phyloP scores from a whole-genome alignment of 352 stramenopile species.

The Pythium myriotylum region DNA sequence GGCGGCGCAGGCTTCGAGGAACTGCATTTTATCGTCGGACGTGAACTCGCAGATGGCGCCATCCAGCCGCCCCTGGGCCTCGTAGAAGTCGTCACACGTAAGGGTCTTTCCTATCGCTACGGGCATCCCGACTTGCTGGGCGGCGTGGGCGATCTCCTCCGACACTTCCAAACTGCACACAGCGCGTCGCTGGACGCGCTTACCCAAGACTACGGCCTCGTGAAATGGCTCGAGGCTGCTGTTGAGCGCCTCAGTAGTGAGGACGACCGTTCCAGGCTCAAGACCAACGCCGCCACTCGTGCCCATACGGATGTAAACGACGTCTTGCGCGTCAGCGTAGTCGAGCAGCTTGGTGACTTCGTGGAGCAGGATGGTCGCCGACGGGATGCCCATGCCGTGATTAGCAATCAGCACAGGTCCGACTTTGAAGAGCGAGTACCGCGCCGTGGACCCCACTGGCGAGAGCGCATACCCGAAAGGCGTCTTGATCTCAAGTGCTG shows the following conservation, averaged over 20 bases:
- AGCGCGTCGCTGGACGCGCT: slow-evolving; percentile 50
- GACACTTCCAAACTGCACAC: slow-evolving; percentile 59
- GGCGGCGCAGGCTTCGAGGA: slow-evolving; percentile 54
- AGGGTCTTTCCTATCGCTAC: slow-evolving; percentile 81
- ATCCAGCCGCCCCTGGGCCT: slow-evolving; percentile 81
- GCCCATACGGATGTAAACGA: slow-evolving; percentile 80
- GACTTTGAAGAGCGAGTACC: slow-evolving; percentile 84
- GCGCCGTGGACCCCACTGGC: slow-evolving; percentile 68
- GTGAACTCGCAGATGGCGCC: slow-evolving; percentile 83
- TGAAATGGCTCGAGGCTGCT: slow-evolving; percentile 72
- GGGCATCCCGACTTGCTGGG: slow-evolving; percentile 53
- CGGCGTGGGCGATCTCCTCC: slow-evolving; percentile 51
- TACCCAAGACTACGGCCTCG: slow-evolving; percentile 64
- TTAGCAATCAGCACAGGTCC: slow-evolving; percentile 77
- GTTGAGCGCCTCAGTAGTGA: slow-evolving; percentile 85
- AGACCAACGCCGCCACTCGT: slow-evolving; percentile 80
- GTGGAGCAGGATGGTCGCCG: slow-evolving; percentile 80
- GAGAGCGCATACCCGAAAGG: slow-evolving; percentile 66
- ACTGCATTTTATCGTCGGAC: slow-evolving; percentile 75
- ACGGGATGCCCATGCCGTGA: slow-evolving; percentile 83
- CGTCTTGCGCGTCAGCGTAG: slow-evolving; percentile 58
- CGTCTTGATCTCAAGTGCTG: slow-evolving; percentile 53
- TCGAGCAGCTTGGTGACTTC: slow-evolving; percentile 85
- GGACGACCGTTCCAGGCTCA: slow-evolving; percentile 75
- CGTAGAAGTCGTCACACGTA: slow-evolving; percentile 87